Conservation (phyloP, 345 rosid genomes). For the Pugionium cornutum region DNA sequence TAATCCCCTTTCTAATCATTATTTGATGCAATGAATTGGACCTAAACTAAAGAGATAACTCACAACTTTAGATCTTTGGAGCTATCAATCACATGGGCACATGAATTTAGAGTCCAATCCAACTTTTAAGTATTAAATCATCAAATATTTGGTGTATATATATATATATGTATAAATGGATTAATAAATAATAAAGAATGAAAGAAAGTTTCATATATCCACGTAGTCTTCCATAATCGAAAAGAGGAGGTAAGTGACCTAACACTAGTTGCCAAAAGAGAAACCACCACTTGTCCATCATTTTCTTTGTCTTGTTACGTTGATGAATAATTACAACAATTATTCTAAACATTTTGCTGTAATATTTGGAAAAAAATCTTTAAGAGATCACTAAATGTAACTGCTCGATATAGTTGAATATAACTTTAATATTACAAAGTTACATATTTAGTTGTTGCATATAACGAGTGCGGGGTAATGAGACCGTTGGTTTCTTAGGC, state of each 20-base stretch:
- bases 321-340: neutral
- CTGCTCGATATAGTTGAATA: too few relatives aligned
- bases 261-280: conserved; percentile 31
- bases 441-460: neutral
- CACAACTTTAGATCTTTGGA: neutral
- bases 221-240: conserved; percentile 28
- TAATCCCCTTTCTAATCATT: neutral
- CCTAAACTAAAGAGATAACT: neutral
- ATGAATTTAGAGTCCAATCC: neutral
- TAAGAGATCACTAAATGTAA: too few relatives aligned
- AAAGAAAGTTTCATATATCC: conserved; percentile 17
- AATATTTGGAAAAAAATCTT: neutral
- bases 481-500: neutral
- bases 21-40: neutral
- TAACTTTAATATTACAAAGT: neutral
- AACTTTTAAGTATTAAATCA: neutral
- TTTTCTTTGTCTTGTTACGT: conserved; percentile 30
- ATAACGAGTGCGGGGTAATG: neutral
- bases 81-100: conserved; percentile 7
- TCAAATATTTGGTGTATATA: neutral
- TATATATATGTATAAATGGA: conserved; percentile 3
- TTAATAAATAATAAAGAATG: conserved; percentile 25
- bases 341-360: neutral
- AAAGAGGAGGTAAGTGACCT: conserved; percentile 37
- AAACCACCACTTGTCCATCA: conserved; percentile 29